These are phyloP conservation scores for Apophysomyces ossiformis DNA, from an alignment of 371 early-diverging fungal species.

Conservation along the genomic window DNA sequence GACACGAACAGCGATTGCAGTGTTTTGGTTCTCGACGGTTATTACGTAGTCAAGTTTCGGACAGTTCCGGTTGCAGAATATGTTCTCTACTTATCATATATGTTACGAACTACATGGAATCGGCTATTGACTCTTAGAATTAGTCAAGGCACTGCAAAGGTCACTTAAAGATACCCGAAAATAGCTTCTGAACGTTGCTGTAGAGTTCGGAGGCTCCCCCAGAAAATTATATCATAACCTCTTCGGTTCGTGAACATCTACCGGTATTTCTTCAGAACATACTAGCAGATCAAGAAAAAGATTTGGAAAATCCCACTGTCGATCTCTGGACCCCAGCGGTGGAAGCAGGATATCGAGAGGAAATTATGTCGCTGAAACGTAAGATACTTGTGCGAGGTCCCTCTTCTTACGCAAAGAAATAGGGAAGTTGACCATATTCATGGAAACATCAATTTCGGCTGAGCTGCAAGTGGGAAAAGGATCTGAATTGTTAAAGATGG, in stretches of 20 bases:
- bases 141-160: slow-evolving; percentile 35
- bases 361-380: slow-evolving; percentile 35
- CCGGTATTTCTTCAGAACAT: slow-evolving; percentile 42
- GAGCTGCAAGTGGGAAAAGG: slow-evolving; percentile 43
- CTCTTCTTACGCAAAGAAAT: background rate
- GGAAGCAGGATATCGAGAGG: slow-evolving; percentile 30
- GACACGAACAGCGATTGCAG: slow-evolving; percentile 62
- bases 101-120: slow-evolving; percentile 38
- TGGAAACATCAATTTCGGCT: slow-evolving; percentile 52
- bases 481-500: slow-evolving; percentile 53
- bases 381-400: slow-evolving; percentile 1
- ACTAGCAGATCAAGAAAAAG: slow-evolving; percentile 25
- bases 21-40: slow-evolving; percentile 63
- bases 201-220: slow-evolving; percentile 18
- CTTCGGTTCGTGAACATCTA: slow-evolving; percentile 21
- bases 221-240: slow-evolving; percentile 26
- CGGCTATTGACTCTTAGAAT: slow-evolving; percentile 35
- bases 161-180: slow-evolving; percentile 4
- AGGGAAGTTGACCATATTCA: slow-evolving; percentile 4
- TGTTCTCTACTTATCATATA: slow-evolving; percentile 31
- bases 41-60: slow-evolving; percentile 56
- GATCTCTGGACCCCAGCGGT: slow-evolving; percentile 46
- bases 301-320: background rate
- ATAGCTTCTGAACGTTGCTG: background rate
- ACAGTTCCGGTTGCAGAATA: slow-evolving; percentile 48